Evolutionary conservation across 139 green algal species (phyloP), one percentile per base, ranked within the genome.

Genomic region (Auxenochlorella pyrenoidosa): DNA sequence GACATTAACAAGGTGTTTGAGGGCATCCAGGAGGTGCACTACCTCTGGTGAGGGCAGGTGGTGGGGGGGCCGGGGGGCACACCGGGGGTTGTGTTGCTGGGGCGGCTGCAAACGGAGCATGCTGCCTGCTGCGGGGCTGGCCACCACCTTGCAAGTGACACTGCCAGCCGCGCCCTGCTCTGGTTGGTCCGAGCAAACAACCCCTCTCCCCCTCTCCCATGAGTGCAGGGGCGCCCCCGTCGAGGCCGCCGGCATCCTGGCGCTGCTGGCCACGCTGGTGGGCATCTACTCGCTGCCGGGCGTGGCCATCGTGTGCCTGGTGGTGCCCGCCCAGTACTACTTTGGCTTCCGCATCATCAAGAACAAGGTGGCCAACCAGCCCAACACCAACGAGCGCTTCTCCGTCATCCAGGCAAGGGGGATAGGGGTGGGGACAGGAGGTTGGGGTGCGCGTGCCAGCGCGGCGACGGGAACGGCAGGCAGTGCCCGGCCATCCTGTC

Each of bases 1-100:
- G 93, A 95, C 80, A 92, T 95, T 85, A 90, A 87, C 84, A 96
- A 96, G 90, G 83, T 96, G 38, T 94, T 92, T 63, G 91, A 95
- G 66, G 93, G 93, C 54, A 87, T 94, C 72, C 86, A 94, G 91
- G 93, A 95, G 91, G 86, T 95, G 28, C 93, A 95, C 88, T 95
- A 94, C 89, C 90, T 95, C 75, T 95, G 93, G 93, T 87, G 68
- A 71, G 82, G 54, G 54, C 15, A 13, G 54, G 13, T 8, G 54
- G 54, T 22, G 15, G 54, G 54, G 54, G 12, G 15, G 54, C 59
- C 5, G 59, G 24, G 21, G 10, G 3, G 22, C 59, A 28, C 16
- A 68, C 22, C 59, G 22, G 24, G 59, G 22, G 21, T 30, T 6
- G n/a, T n/a, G n/a, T n/a, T n/a, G n/a, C n/a, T n/a, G n/a, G n/a